Base-by-base conservation (phyloP, 495 filamentous ascomycete genomes). In the Tuber magnatum region DNA sequence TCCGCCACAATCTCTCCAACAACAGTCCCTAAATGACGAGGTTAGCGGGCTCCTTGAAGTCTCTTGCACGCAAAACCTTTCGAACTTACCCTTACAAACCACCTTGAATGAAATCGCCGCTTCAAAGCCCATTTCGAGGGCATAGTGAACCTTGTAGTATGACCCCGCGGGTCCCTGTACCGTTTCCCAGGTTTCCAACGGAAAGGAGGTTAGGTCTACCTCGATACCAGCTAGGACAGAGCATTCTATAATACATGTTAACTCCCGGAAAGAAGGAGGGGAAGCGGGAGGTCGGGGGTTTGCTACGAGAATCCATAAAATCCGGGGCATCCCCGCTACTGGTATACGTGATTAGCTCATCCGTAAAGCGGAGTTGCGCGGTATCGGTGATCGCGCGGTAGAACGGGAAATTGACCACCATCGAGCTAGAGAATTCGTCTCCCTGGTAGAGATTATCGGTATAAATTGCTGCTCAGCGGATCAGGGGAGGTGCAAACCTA, bases 401-500 rank as follows among this genome's bases (percentile, higher is more conserved):
- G 51, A 61, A 61, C 0, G 51, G n/a, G 51, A 61, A 61, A n/a
- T 61, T 61, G 4, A 61, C 51, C 10, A 61, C n/a, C 28, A 3
- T 61, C 51, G 51, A 16, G 51, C 51, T 61, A 16, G 51, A 61
- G 51, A 61, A 61, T 9, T 61, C 51, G 51, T 61, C 51, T 61
- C 51, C 51, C 51, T 61, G n/a, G 51, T 32, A 61, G 51, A 61
- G n/a, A 32, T 61, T 32, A 28, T 61, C 3, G 28, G 51, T 16
- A 61, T 3, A 28, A 32, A 9, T 32, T 32, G 16, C 3, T 61
- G 51, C 51, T 32, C n/a, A 32, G 12, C n/a, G n/a, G 51, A 28
- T 61, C n/a, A 3, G 51, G 46, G 51, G 51, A 16, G 32, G n/a
- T 16, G 28, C 24, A 69, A 16, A 70, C 77, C 72, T 51, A 78